Percentiles rank a stretch among this genome's conserved stretches.
phyloP scores from a whole-genome alignment of 371 early-diverging fungal genomes.

The Phascolomyces articulosus region DNA sequence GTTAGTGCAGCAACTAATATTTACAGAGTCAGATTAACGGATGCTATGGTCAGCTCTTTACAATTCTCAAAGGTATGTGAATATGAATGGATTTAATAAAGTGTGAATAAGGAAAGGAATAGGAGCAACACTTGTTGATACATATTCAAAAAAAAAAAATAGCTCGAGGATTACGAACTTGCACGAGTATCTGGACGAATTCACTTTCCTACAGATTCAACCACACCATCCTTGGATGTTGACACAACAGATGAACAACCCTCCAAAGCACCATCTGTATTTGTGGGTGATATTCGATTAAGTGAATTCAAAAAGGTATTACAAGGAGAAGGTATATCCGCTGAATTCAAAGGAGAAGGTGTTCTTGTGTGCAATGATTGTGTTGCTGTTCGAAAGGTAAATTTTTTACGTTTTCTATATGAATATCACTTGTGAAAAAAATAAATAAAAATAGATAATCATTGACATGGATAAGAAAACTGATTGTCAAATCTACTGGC shows the following conservation, averaged over 20 bases:
- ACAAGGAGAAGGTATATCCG: conserved; percentile 72
- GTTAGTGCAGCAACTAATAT: conserved; percentile 89
- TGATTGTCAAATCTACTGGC: not conserved
- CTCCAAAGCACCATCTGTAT: conserved; percentile 66
- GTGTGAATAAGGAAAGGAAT: not conserved
- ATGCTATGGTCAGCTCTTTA: conserved; percentile 83
- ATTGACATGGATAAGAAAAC: not conserved
- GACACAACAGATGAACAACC: conserved; percentile 45
- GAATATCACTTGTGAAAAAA: too few species aligned
- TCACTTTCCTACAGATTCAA: conserved; percentile 65
- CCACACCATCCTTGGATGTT: conserved; percentile 80
- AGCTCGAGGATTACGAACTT: conserved; percentile 79
- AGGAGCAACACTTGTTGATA: too few species aligned
- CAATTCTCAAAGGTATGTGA: conserved; percentile 75
- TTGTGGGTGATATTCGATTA: conserved; percentile 87
- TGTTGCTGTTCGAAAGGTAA: conserved; percentile 74
- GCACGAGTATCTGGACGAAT: conserved; percentile 77
- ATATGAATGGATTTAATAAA: too few species aligned
- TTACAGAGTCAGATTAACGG: conserved; percentile 80
- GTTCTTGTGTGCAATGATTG: conserved; percentile 84
- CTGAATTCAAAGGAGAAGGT: conserved; percentile 85
- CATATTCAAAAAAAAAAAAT: not conserved
- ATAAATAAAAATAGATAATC: not conserved
- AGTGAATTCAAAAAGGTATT: conserved; percentile 79
- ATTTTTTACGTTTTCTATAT: not conserved